Conservation (phyloP, 441 rosid genomes). For the Breynia disticha region DNA sequence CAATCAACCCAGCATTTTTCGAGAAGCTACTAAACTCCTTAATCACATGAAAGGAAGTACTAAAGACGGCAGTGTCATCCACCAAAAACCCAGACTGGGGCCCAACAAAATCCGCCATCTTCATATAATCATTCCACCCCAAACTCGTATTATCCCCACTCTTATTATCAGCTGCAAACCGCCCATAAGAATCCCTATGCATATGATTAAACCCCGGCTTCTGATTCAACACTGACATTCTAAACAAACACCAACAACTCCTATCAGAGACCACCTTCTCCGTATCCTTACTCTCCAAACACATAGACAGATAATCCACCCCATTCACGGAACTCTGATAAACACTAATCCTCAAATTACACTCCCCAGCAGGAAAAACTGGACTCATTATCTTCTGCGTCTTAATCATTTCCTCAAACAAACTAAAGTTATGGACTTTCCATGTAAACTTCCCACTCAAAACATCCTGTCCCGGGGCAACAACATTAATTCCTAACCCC, state of each 20-base stretch:
- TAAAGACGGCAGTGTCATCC: conserved; percentile 83
- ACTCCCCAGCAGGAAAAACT: conserved; percentile 95
- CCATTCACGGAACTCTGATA: conserved; percentile 82
- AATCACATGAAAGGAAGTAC: conserved; percentile 91
- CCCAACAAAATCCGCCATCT: conserved; percentile 80
- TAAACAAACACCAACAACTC: conserved; percentile 96
- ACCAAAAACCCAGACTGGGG: conserved; percentile 63
- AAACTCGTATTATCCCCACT: conserved; percentile 95
- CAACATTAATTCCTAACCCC: conserved; percentile 14
- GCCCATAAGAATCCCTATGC: conserved; percentile 92
- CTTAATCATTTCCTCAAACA: conserved; percentile 94
- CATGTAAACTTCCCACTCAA: conserved; percentile 92
- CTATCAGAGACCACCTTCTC: conserved; percentile 50
- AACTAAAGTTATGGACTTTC: conserved; percentile 94
- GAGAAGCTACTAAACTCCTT: conserved; percentile 82
- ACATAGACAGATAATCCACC: conserved; percentile 80
- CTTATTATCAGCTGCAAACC: conserved; percentile 94
- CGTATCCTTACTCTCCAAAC: conserved; percentile 92
- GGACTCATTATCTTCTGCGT: conserved; percentile 99
- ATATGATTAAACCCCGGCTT: conserved; percentile 77
- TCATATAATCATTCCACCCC: conserved; percentile 98
- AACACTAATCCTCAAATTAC: conserved; percentile 88
- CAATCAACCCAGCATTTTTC: conserved; percentile 57
- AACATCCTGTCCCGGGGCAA: conserved; percentile 63
- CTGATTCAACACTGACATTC: conserved; percentile 89